Percentiles rank a stretch among this genome's conserved stretches.
These are phyloP conservation scores for Puccinia hordei DNA, from an alignment of 1,284 basidiomycete genomes.

Conservation along the genomic window DNA sequence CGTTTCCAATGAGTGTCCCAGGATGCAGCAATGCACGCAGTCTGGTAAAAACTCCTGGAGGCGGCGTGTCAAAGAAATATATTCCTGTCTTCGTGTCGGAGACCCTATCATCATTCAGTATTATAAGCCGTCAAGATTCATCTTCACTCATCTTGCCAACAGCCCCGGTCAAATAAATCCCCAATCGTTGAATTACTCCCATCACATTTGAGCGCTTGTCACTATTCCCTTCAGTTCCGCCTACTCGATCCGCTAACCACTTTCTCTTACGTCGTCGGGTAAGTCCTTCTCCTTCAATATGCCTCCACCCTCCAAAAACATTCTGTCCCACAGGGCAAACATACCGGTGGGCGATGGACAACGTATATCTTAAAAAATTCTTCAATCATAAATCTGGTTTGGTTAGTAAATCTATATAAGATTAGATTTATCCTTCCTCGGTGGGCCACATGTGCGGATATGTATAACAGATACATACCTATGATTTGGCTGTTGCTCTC, in stretches of 20 bases:
- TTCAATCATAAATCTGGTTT: slow-evolving; percentile 4
- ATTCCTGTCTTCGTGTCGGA: slow-evolving; percentile 28
- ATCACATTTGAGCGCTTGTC: slow-evolving; percentile 9
- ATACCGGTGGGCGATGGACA: neutral
- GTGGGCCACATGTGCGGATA: slow-evolving; percentile 8
- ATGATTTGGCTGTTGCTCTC: neutral
- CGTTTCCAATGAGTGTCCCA: slow-evolving; percentile 22
- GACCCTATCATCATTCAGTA: slow-evolving; percentile 20
- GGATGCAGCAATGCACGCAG: slow-evolving; percentile 17
- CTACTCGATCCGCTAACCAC: neutral
- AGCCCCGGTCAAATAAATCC: neutral
- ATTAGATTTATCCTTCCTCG: slow-evolving; percentile 7
- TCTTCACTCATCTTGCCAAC: neutral
- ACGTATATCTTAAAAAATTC: neutral
- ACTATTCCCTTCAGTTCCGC: slow-evolving; percentile 1
- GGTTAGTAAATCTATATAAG: neutral
- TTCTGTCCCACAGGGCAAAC: no score
- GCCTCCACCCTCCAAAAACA: neutral
- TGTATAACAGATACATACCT: neutral
- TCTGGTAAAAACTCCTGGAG: slow-evolving; percentile 3
- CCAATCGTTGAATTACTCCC: slow-evolving; percentile 1
- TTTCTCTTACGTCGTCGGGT: no score
- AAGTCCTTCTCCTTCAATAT: neutral
- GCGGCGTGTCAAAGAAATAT: slow-evolving; percentile 36
- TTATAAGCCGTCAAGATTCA: slow-evolving; percentile 34